Evolutionary conservation across 2,329 filamentous ascomycete species (phyloP).

Genomic region (Sporothrix variecibatus): DNA sequence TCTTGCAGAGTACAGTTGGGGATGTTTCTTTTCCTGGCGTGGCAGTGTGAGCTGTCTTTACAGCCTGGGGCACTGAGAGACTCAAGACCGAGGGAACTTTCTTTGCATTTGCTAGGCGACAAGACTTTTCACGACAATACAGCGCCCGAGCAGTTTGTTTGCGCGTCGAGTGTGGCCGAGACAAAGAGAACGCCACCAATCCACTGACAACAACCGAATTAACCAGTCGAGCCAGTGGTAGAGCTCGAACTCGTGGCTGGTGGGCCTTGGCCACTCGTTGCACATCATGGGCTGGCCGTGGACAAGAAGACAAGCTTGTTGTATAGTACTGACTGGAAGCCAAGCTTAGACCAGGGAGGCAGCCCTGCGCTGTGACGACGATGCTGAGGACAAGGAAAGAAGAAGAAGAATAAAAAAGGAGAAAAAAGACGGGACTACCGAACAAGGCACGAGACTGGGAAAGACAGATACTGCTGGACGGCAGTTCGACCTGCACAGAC

Average conservation of each 20-base stretch:
- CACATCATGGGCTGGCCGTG: neutral
- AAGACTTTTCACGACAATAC: neutral
- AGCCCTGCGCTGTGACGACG: conserved; percentile 13
- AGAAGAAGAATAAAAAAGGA: too few relatives aligned
- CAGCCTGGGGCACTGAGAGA: neutral
- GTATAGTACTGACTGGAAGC: neutral
- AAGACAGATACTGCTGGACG: neutral
- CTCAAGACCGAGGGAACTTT: neutral
- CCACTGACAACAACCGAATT: neutral
- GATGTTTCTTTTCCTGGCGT: conserved; percentile 13
- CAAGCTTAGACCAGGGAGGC: neutral
- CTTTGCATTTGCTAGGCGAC: neutral
- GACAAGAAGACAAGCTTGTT: neutral
- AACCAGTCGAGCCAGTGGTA: neutral
- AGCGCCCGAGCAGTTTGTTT: conserved; percentile 12
- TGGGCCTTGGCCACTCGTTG: neutral
- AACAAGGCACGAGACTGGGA: neutral
- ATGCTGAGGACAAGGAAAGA: neutral
- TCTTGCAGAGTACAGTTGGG: neutral
- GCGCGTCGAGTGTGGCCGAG: conserved; percentile 18
- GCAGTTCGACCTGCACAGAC: neutral
- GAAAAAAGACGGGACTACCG: neutral
- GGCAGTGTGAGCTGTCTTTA: neutral
- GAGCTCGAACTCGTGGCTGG: conserved; percentile 3
- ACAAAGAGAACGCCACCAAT: neutral